Evolutionary conservation across 108 stramenopile genomes (phyloP).

Genomic region (Skeletonema marinoi): DNA sequence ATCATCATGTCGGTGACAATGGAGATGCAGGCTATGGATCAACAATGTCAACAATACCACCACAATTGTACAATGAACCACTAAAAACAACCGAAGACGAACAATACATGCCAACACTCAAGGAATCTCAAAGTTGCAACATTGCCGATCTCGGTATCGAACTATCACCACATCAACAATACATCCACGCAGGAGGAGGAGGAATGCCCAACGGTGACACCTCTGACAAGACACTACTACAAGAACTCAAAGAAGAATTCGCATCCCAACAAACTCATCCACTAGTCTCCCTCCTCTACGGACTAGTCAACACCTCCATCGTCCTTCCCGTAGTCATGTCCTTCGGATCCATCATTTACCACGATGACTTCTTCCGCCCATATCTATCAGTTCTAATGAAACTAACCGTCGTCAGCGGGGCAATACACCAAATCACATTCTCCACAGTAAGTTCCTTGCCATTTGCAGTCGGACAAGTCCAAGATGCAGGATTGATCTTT

Average conservation of each 20-base stretch:
- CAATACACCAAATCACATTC: conserved; percentile 94
- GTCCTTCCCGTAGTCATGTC: conserved; percentile 86
- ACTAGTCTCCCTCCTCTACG: conserved; percentile 59
- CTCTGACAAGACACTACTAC: background rate
- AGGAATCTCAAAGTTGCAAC: background rate
- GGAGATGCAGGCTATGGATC: conserved; percentile 14
- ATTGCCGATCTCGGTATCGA: background rate
- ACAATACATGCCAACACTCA: background rate
- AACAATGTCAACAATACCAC: background rate
- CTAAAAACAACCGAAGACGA: background rate
- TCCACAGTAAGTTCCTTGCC: conserved; percentile 79
- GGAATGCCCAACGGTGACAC: background rate
- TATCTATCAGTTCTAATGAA: conserved; percentile 84
- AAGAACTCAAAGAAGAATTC: conserved; percentile 19
- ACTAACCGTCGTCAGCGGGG: conserved; percentile 78
- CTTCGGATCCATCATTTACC: conserved; percentile 90
- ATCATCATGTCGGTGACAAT: background rate
- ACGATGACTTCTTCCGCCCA: conserved; percentile 74
- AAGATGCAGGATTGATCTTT: conserved; percentile 98
- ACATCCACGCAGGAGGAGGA: background rate
- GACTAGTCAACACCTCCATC: conserved; percentile 79
- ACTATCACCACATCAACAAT: background rate
- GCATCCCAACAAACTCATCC: conserved; percentile 27
- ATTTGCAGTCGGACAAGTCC: conserved; percentile 96
- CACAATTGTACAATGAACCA: background rate